phyloP scores from a whole-genome alignment of 768 basidiomycete species.

The Hygrocybe coccinea region DNA sequence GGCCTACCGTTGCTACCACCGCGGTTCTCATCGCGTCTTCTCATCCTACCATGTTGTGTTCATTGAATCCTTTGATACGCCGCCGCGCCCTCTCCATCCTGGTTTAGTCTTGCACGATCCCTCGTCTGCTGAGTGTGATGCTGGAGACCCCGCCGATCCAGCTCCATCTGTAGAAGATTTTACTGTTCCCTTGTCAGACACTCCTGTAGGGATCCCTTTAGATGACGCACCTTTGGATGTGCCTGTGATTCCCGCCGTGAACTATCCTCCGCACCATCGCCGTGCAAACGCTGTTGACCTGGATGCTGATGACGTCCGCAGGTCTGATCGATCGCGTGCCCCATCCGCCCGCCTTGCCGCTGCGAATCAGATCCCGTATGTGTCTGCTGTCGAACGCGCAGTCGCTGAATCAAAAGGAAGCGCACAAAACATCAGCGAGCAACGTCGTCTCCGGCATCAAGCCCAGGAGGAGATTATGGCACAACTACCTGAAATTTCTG shows the following conservation, averaged over 20 bases:
- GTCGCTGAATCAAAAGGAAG: too few relatives aligned
- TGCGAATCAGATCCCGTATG: background rate
- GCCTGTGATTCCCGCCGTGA: too few relatives aligned
- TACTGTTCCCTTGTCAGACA: background rate
- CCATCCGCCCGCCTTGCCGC: background rate
- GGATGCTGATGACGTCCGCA: too few relatives aligned
- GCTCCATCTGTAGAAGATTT: background rate
- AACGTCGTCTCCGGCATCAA: too few relatives aligned
- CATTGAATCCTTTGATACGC: conserved; percentile 17
- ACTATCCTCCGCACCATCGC: too few relatives aligned
- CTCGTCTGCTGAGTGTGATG: too few relatives aligned
- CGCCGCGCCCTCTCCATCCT: background rate
- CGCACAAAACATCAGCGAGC: too few relatives aligned
- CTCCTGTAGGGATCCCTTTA: background rate
- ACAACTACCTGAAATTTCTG: too few relatives aligned
- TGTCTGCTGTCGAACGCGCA: background rate
- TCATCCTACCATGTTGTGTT: conserved; percentile 25
- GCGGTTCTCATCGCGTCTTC: conserved; percentile 12
- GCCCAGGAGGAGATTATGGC: too few relatives aligned
- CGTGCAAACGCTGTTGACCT: too few relatives aligned
- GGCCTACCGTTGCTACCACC: conserved; percentile 31
- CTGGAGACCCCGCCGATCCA: background rate
- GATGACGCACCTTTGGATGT: too few relatives aligned
- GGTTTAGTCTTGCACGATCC: background rate
- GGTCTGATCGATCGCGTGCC: too few relatives aligned